phyloP scores from a whole-genome alignment of 768 basidiomycete species.

The Hypsizygus marmoreus region DNA sequence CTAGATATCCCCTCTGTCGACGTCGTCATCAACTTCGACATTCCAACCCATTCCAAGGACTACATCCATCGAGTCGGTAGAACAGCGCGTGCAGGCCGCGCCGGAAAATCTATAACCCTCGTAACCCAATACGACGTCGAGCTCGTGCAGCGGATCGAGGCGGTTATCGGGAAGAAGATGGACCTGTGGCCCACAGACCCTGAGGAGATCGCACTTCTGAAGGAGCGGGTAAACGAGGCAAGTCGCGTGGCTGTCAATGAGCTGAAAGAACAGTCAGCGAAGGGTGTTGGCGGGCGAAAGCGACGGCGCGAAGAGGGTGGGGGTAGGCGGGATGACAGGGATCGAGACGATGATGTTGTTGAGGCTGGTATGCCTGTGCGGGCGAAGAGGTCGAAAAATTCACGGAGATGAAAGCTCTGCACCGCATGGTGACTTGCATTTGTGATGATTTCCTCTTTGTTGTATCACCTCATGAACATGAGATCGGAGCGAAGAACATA shows the following conservation, averaged over 20 bases:
- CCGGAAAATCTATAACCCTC: slow-evolving; percentile 96
- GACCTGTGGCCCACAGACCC: slow-evolving; percentile 83
- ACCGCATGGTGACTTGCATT: neutral
- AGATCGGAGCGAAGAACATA: slow-evolving; percentile 74
- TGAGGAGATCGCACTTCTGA: slow-evolving; percentile 84
- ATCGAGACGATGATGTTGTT: slow-evolving; percentile 90
- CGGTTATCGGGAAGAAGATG: slow-evolving; percentile 91
- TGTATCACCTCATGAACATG: slow-evolving; percentile 49
- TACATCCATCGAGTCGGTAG: slow-evolving; percentile 98
- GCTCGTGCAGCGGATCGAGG: slow-evolving; percentile 91
- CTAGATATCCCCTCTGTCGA: slow-evolving; percentile 96
- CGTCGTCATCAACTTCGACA: slow-evolving; percentile 96
- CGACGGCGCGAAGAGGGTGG: slow-evolving; percentile 46
- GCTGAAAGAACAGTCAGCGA: slow-evolving; percentile 71
- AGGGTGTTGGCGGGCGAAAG: slow-evolving; percentile 41
- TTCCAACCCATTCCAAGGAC: slow-evolving; percentile 97
- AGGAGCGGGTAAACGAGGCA: slow-evolving; percentile 90
- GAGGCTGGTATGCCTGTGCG: slow-evolving; percentile 84
- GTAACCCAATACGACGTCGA: slow-evolving; percentile 99
- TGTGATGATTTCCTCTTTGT: neutral
- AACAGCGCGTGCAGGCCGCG: slow-evolving; percentile 96
- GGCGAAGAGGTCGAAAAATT: slow-evolving; percentile 55
- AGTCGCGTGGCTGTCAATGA: slow-evolving; percentile 75
- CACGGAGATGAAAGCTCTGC: slow-evolving; percentile 25
- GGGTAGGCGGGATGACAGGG: slow-evolving; percentile 70